Evolutionary conservation across 2,329 filamentous ascomycete species (phyloP), one percentile per base, ranked within the genome.

Genomic region (Waltergamsia citrina): DNA sequence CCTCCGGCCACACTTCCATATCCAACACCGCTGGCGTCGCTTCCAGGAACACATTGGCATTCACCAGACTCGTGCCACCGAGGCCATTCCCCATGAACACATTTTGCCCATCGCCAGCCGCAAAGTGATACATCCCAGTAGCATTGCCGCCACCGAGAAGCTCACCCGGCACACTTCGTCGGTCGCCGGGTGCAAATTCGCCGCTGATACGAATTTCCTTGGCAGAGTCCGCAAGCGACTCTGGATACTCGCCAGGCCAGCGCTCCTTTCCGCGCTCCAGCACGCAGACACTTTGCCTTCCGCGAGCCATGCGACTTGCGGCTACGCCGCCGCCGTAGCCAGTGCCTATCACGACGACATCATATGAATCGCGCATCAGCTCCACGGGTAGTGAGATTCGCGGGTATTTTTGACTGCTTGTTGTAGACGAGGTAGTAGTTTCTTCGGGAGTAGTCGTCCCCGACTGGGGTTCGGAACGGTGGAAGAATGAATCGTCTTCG

Each of bases 301-400:
- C 50, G 35, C 78, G 65, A 4, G 77, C 70, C 67, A 81, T 74
- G 9, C 77, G 65, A 16, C 74, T 73, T 1, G 78, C 78, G 3
- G 78, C 78, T 15, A 83, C 71, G 17, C 69, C 72, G 25, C 75
- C 78, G 17, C 79, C 79, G 50, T 83, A 84, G 2, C 79, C 79
- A 8, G 76, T 81, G 2, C 79, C 78, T 37, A 83, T 72, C 20
- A 83, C 74, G 9, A 84, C 67, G 25, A 71, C 71, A 53, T 83
- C 78, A 43, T 84, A 83, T 0, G 50, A 52, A 36, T 59, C 56
- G 18, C 67, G 62, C 48, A 81, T 67, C 18, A 76, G 54, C 46
- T 77, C 68, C 10, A 78, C 63, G 0, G 71, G 65, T 38, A 63
- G 68, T 16, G 71, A 72, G 38, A 78, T 67, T 2, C 72, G 63